Percentiles rank a stretch among this genome's conserved stretches.
phyloP scores from a whole-genome alignment of 2,329 filamentous ascomycete species.

The Trichophyton simii region DNA sequence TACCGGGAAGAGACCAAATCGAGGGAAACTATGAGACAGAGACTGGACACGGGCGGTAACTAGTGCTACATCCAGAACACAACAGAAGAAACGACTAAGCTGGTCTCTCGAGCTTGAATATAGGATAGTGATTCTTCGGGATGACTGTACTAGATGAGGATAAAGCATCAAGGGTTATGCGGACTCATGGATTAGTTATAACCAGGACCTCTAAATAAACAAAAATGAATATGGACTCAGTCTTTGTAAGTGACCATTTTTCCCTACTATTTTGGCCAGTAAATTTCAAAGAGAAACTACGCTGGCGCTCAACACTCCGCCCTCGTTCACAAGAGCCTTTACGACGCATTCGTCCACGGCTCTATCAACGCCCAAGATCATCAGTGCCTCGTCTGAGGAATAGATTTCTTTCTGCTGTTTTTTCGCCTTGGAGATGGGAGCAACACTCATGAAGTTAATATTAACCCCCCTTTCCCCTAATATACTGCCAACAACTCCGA shows the following conservation, averaged over 20 bases:
- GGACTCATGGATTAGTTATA: no score
- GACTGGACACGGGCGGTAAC: neutral
- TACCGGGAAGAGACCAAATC: neutral
- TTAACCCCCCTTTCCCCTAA: conserved; percentile 61
- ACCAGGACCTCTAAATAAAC: neutral
- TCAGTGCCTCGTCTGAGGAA: conserved; percentile 52
- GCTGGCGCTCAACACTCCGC: conserved; percentile 43
- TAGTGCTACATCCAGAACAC: no score
- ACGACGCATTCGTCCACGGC: conserved; percentile 47
- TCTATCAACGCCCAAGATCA: conserved; percentile 66
- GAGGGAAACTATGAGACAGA: neutral
- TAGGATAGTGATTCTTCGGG: no score
- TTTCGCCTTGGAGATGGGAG: conserved; percentile 26
- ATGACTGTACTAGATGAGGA: no score
- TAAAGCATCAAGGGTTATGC: no score
- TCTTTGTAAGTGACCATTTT: neutral
- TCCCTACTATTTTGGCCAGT: neutral
- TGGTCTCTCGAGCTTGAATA: no score
- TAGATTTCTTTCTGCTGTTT: neutral
- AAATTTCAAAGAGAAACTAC: conserved; percentile 35
- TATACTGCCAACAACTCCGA: conserved; percentile 61
- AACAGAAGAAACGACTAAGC: no score
- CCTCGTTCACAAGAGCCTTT: conserved; percentile 36
- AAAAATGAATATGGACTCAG: neutral
- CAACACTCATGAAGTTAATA: conserved; percentile 68